These are phyloP conservation scores for Skeletonema grethae DNA, from an alignment of 108 stramenopile species.

Conservation along the genomic window DNA sequence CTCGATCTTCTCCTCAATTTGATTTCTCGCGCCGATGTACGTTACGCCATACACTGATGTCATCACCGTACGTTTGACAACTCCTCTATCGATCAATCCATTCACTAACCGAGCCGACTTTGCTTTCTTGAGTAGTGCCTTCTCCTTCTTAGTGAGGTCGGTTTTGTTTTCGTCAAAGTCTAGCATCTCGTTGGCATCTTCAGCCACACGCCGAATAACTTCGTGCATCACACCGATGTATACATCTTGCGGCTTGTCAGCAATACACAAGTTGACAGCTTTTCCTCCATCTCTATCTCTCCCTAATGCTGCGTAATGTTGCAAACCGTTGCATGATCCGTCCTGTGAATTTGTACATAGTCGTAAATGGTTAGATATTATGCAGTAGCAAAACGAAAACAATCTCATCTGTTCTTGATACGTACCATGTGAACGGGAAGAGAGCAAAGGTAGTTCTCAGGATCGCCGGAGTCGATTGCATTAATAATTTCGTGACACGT, in stretches of 20 bases:
- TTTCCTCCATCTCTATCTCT: slow-evolving; percentile 93
- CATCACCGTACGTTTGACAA: slow-evolving; percentile 99
- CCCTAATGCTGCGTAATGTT: slow-evolving; percentile 99
- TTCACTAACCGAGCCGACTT: slow-evolving; percentile 80
- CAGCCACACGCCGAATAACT: slow-evolving; percentile 82
- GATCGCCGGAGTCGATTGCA: slow-evolving; percentile 93
- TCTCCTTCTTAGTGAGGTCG: slow-evolving; percentile 59
- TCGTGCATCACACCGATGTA: slow-evolving; percentile 95
- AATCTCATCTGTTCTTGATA: neutral
- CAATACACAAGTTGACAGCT: slow-evolving; percentile 94
- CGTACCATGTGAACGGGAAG: slow-evolving; percentile 92
- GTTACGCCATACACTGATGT: slow-evolving; percentile 99
- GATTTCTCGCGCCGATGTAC: slow-evolving; percentile 94
- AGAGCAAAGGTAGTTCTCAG: slow-evolving; percentile 80
- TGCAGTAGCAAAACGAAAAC: neutral
- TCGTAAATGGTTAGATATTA: neutral
- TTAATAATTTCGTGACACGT: slow-evolving; percentile 91
- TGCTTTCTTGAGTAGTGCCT: slow-evolving; percentile 61
- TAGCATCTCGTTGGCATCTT: slow-evolving; percentile 63
- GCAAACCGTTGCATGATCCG: slow-evolving; percentile 99
- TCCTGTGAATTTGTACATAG: slow-evolving; percentile 50
- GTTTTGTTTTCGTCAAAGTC: slow-evolving; percentile 66
- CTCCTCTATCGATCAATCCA: slow-evolving; percentile 93
- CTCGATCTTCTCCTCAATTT: slow-evolving; percentile 92
- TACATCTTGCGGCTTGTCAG: slow-evolving; percentile 95